phyloP scores from a whole-genome alignment of 2,329 filamentous ascomycete species.

The Diaporthe ilicicola region DNA sequence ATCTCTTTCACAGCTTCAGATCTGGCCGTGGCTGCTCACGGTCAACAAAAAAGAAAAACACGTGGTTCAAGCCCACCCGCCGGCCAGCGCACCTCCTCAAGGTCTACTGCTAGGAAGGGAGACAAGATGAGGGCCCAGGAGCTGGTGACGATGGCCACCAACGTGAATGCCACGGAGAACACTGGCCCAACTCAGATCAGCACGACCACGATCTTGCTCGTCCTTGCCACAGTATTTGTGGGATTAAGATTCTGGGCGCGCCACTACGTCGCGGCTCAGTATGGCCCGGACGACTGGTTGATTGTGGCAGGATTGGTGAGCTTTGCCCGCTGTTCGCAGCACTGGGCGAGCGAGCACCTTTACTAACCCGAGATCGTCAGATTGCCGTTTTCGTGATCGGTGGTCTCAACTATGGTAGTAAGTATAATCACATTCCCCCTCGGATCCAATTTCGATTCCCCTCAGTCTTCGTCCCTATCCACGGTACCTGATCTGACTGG shows the following conservation, averaged over 20 bases:
- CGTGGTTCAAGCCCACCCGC: neutral
- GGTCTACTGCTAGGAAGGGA: neutral
- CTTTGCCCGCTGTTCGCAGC: neutral
- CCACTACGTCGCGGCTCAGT: conserved; percentile 11
- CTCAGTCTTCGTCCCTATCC: too few relatives aligned
- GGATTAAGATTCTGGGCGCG: conserved; percentile 33
- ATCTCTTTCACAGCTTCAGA: neutral
- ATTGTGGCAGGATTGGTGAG: conserved; percentile 30
- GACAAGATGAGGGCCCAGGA: neutral
- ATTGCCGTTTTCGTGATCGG: conserved; percentile 27
- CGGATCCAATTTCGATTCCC: too few relatives aligned
- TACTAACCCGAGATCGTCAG: conserved; percentile 21
- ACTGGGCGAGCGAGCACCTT: neutral
- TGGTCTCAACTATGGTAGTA: conserved; percentile 34
- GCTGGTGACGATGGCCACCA: neutral
- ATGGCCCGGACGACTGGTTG: conserved; percentile 33
- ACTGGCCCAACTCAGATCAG: conserved; percentile 22
- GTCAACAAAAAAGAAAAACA: neutral
- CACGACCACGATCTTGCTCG: conserved; percentile 29
- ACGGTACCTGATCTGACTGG: neutral
- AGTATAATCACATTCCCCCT: conserved; percentile 2
- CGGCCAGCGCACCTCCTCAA: neutral
- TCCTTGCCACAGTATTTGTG: conserved; percentile 31
- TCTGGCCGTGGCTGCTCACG: neutral
- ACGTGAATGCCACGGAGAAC: neutral